Evolutionary conservation across 1,284 basidiomycete species (phyloP).

Genomic region (Cryptococcus sp.): DNA sequence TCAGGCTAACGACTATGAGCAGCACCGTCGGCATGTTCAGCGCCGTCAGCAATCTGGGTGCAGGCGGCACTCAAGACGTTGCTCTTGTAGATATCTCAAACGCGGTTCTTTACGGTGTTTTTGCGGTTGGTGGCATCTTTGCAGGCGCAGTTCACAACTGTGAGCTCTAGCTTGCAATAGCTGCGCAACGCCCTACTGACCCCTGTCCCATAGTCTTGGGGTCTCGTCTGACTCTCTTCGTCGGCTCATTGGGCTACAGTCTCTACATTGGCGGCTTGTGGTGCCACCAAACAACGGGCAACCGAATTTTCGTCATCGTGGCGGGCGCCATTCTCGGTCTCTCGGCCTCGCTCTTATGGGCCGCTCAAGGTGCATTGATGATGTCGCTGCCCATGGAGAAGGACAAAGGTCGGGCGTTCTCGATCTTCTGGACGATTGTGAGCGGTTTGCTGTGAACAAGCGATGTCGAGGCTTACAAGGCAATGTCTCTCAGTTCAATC

Average conservation of each 20-base stretch:
- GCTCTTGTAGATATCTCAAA: constrained; percentile 55
- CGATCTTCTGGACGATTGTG: constrained; percentile 55
- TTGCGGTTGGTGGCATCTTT: constrained; percentile 57
- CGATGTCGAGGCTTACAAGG: too few species aligned
- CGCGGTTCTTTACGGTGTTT: constrained; percentile 56
- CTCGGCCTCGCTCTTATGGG: constrained; percentile 42
- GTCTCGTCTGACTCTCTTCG: constrained; percentile 51
- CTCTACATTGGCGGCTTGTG: constrained; percentile 39
- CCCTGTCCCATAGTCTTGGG: too few species aligned
- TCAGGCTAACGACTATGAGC: too few species aligned
- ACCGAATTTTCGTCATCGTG: constrained; percentile 52
- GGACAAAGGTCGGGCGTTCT: constrained; percentile 54
- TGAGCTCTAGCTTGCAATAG: too few species aligned
- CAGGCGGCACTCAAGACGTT: constrained; percentile 56
- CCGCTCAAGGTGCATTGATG: constrained; percentile 55
- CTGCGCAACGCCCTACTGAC: too few species aligned
- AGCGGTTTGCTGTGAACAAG: too few species aligned
- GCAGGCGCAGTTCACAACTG: constrained; percentile 58
- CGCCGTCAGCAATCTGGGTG: constrained; percentile 57
- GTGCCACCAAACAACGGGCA: constrained; percentile 27
- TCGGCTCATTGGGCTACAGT: constrained; percentile 52
- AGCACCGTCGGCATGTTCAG: constrained; percentile 62
- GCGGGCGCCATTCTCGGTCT: constrained; percentile 54
- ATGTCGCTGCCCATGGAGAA: constrained; percentile 53
- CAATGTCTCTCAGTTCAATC: too few species aligned